Percentiles rank a stretch among this genome's conserved stretches.
Conservation (phyloP, 2,329 filamentous ascomycete species). For the Arachnomyces sp. region DNA sequence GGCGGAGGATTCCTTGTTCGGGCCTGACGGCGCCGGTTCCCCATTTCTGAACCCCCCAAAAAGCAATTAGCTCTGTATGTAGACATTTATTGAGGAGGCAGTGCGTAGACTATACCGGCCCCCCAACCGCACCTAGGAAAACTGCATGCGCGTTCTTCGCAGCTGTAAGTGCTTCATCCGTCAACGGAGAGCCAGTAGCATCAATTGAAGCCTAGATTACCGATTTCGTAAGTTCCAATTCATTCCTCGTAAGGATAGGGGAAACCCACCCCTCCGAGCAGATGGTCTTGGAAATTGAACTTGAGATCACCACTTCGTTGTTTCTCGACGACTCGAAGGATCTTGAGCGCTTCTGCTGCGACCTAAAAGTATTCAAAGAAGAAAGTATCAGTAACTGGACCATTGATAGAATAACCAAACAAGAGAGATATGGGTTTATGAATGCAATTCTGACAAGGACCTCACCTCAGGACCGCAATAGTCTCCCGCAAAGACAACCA, state of each 20-base stretch:
- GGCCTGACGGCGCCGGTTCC: slow-evolving; percentile 80
- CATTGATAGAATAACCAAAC: slow-evolving; percentile 1
- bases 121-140: slow-evolving; percentile 86
- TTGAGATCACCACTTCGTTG: slow-evolving; percentile 57
- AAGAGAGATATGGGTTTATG: slow-evolving; percentile 1
- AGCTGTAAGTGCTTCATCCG: slow-evolving; percentile 71
- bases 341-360: slow-evolving; percentile 74
- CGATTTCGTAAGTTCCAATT: slow-evolving; percentile 3
- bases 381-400: slow-evolving; percentile 8
- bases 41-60: slow-evolving; percentile 58
- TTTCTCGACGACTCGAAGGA: slow-evolving; percentile 72
- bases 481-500: slow-evolving; percentile 76
- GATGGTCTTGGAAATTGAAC: slow-evolving; percentile 85
- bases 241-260: not conserved
- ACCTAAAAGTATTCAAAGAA: slow-evolving; percentile 47
- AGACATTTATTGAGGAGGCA: not conserved
- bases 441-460: slow-evolving; percentile 8
- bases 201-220: slow-evolving; percentile 78
- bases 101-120: slow-evolving; percentile 62
- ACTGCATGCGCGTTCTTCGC: slow-evolving; percentile 83
- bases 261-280: slow-evolving; percentile 77
- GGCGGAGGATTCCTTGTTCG: slow-evolving; percentile 81
- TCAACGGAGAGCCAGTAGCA: slow-evolving; percentile 67
- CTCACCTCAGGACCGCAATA: slow-evolving; percentile 79
- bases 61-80: not conserved